A percentile compares a stretch with the other conserved stretches of the same genome.
Evolutionary conservation across 2,329 filamentous ascomycete genomes (phyloP).

Genomic region (Colletotrichum sublineola): DNA sequence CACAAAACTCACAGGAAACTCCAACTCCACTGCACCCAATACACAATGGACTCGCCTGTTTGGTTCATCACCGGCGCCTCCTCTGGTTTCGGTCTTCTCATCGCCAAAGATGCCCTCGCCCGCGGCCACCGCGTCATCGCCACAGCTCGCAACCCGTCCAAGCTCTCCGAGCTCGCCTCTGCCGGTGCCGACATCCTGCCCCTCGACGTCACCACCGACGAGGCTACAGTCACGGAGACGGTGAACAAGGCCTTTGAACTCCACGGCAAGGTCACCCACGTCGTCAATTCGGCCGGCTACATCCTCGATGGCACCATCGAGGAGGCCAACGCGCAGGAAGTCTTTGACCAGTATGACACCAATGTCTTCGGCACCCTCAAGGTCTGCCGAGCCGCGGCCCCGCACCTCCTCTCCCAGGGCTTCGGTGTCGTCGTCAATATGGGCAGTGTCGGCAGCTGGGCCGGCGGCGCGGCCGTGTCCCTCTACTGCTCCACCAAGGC

Average conservation of each 20-base stretch:
- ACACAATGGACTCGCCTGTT: constrained; percentile 49
- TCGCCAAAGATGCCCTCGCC: constrained; percentile 58
- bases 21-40: neutral
- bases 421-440: constrained; percentile 57
- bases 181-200: constrained; percentile 58
- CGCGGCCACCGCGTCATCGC: constrained; percentile 65
- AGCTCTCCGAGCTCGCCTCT: constrained; percentile 57
- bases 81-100: constrained; percentile 63
- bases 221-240: constrained; percentile 52
- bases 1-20: neutral
- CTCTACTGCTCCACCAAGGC: constrained; percentile 62
- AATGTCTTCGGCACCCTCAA: constrained; percentile 68
- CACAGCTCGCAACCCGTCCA: constrained; percentile 58
- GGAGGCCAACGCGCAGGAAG: constrained; percentile 54
- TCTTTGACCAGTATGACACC: constrained; percentile 59
- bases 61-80: constrained; percentile 69
- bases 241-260: constrained; percentile 52
- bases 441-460: constrained; percentile 62
- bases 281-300: constrained; percentile 63
- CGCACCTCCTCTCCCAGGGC: constrained; percentile 58
- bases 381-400: constrained; percentile 61
- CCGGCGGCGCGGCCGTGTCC: constrained; percentile 53
- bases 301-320: constrained; percentile 59
- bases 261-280: constrained; percentile 59
- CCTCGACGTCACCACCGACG: constrained; percentile 61